phyloP scores from a whole-genome alignment of 1,139 yeast genomes.

The Suhomyces ambrosiae region DNA sequence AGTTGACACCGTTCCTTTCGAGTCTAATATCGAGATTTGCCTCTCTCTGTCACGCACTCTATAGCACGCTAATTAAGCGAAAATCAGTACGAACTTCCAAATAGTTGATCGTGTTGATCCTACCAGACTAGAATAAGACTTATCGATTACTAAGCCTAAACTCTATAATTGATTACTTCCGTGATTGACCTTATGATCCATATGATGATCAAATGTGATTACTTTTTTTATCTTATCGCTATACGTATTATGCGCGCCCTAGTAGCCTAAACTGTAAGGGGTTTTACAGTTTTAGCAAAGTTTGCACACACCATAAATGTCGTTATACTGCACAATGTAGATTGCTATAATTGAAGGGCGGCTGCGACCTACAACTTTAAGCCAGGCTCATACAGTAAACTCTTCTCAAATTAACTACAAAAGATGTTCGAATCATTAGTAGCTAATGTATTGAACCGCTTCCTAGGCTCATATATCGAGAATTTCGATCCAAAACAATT shows the following conservation, averaged over 20 bases:
- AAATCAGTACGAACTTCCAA: neutral
- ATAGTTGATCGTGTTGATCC: neutral
- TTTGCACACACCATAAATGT: conserved; percentile 1
- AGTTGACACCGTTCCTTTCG: neutral
- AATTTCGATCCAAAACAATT: conserved; percentile 93
- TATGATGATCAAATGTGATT: neutral
- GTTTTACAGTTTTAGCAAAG: neutral
- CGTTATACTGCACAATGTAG: conserved; percentile 4
- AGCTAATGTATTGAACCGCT: conserved; percentile 54
- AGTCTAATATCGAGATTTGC: neutral
- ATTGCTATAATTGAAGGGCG: conserved; percentile 2
- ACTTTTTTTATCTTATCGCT: conserved; percentile 6
- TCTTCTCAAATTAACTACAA: neutral
- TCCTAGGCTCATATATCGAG: conserved; percentile 77
- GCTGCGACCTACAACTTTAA: neutral
- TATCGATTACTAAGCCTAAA: neutral
- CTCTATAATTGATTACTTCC: neutral
- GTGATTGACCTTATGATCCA: neutral
- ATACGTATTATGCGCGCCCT: conserved; percentile 2
- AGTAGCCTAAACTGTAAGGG: conserved; percentile 6
- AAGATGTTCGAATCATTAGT: conserved; percentile 61
- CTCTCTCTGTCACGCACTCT: neutral
- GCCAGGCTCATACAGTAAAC: neutral
- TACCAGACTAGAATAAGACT: neutral
- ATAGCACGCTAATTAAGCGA: neutral